phyloP scores from a whole-genome alignment of 202 grass and related monocot species.

The Brachypodium distachyon region DNA sequence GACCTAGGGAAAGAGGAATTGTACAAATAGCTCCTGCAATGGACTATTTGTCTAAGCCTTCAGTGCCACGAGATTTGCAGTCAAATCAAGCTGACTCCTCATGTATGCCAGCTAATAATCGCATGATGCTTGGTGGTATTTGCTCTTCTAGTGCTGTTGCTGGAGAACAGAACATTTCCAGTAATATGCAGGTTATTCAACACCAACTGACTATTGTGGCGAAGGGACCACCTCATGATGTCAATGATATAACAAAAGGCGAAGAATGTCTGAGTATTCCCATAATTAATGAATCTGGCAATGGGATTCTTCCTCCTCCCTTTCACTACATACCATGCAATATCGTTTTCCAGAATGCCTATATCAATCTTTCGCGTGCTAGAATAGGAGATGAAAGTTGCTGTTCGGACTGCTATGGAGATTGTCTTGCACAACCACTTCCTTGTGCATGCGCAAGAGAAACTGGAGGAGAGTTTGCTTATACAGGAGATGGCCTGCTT shows the following conservation, averaged over 20 bases:
- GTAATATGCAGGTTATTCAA: constrained; percentile 16
- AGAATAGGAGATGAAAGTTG: constrained; percentile 85
- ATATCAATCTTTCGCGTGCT: constrained; percentile 62
- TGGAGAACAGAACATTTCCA: constrained; percentile 11
- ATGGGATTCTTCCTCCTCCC: constrained; percentile 42
- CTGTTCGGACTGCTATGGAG: constrained; percentile 57
- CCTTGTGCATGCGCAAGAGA: constrained; percentile 73
- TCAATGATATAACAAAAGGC: constrained; percentile 73
- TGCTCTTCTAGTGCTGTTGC: neutral
- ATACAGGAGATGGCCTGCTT: constrained; percentile 55
- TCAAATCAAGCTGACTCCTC: constrained; percentile 16
- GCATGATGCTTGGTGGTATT: neutral
- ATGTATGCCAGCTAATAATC: neutral
- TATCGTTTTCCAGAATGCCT: constrained; percentile 57
- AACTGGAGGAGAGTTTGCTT: constrained; percentile 74
- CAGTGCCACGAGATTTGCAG: neutral
- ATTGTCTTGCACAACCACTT: constrained; percentile 56
- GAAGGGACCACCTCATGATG: constrained; percentile 32
- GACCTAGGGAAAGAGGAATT: constrained; percentile 19
- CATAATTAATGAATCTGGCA: constrained; percentile 26
- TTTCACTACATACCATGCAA: constrained; percentile 81
- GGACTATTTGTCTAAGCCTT: constrained; percentile 13
- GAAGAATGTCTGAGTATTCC: constrained; percentile 67
- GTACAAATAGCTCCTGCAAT: constrained; percentile 26
- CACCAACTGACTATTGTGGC: neutral